Evolutionary conservation across 192 early-diverging fungal species (phyloP), one percentile per base, ranked within the genome.

Genomic region (Backusella tarrabulga): DNA sequence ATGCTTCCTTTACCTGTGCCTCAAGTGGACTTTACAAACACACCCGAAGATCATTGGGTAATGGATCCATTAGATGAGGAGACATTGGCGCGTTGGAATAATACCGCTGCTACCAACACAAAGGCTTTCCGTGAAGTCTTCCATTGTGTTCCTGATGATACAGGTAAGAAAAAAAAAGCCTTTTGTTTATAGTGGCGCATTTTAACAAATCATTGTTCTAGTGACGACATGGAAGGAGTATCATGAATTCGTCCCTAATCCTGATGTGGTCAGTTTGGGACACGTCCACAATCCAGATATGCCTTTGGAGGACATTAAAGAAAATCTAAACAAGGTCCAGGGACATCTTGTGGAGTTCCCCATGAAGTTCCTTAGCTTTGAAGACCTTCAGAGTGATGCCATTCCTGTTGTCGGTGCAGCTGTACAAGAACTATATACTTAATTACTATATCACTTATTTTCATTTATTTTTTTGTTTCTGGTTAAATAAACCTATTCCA

Each of bases 141-240:
- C 83, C 89, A 90, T 38, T 94, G 92, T 76, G 90, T 95, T 17
- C 95, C 95, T 26, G 95, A 97, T 76, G 91, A 95, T 63, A 92
- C 35, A 34, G 73, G 81, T 83, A 76, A 76, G 52, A 32, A 3
- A 32, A 32, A 32, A 84, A 83, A 29, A n/a, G 32, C 32, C 2
- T 32, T 32, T 32, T 32, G 32, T 54, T 54, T 34, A 71, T 40
- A 34, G 32, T 32, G 32, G 2, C 32, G 32, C 32, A 32, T 2
- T 60, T 17, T 42, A 41, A 23, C 26, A 21, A n/a, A 34, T 50
- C 40, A 14, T 75, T 2, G 1, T 29, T 67, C 6, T 32, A 75
- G 67, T 88, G 17, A 72, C 77, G 41, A 84, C 68, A 44, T 88
- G 83, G 83, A 78, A 83, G 5, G 82, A 85, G 5, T 88, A 88